Base-by-base conservation (phyloP, 2,329 filamentous ascomycete genomes). In the Cryphonectria radicalis region DNA sequence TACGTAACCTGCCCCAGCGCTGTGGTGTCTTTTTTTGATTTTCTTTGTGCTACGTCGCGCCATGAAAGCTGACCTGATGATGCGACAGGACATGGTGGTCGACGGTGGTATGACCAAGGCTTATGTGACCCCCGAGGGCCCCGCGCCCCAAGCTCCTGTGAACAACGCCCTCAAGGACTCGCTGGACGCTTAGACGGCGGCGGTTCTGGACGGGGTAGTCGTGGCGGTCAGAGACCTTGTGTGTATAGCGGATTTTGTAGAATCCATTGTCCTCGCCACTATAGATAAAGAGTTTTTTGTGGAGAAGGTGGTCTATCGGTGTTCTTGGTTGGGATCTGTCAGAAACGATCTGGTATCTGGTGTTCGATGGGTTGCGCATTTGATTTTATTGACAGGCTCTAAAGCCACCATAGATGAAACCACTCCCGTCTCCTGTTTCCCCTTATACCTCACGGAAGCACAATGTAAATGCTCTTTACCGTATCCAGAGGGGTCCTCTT, bases 71-170 rank as follows among this genome's bases (percentile, higher is more conserved):
- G 28, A 73, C 66, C 1, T 25, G 40, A 63, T 46, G 11, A 40
- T 43, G 37, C n/a, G 10, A 14, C 92, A 90, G 72, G 96, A 98
- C 80, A 97, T 98, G 83, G 92, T 97, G 5, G 94, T 98, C 37
- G 96, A 99, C 78, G 96, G 96, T 71, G 95, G 95, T 72, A 93
- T 99, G 93, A 95, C 91, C 77, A 97, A 93, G 87, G 93, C 94
- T 62, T 98, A 98, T 81, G 90, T 92, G 40, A 92, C 90, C 1
- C 83, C 90, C 1, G 89, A 91, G 81, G 90, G 90, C 4, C 84
- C 87, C 19, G 79, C 89, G 11, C 76, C 84, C 0, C 75, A 83
- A 14, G 85, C 86, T 6, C 90, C 90, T 4, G 79, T 81, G 73
- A 92, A 91, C 82, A 90, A 90, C 76, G 88, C 88, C n/a, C 74